Evolutionary conservation across 495 filamentous ascomycete species (phyloP).

Genomic region (Neurospora sp.): DNA sequence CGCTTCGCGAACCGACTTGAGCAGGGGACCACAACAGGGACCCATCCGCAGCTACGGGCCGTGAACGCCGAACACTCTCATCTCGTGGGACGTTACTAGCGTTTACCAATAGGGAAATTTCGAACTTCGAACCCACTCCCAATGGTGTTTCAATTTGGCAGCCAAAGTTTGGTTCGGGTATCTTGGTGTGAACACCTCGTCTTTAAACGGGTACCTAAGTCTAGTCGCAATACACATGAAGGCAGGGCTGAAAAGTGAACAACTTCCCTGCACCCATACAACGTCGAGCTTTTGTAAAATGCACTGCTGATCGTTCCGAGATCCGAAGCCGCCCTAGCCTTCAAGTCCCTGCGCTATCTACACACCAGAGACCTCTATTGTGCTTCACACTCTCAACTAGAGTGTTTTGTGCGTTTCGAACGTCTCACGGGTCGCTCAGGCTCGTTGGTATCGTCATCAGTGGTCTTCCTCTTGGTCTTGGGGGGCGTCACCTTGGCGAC

Average conservation of each 20-base stretch:
- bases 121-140: background rate
- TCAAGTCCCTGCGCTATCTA: background rate
- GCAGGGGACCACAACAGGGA: background rate
- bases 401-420: slow-evolving; percentile 23
- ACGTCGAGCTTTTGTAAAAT: background rate
- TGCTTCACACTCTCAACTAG: background rate
- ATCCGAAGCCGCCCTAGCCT: background rate
- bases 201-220: background rate
- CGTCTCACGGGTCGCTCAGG: slow-evolving; percentile 10
- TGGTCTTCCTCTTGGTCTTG: slow-evolving; percentile 25
- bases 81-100: slow-evolving; percentile 13
- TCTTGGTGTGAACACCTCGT: slow-evolving; percentile 7
- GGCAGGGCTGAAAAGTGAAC: slow-evolving; percentile 17
- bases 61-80: slow-evolving; percentile 10
- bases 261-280: background rate
- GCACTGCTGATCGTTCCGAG: slow-evolving; percentile 11
- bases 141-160: background rate
- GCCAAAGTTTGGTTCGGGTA: slow-evolving; percentile 5
- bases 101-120: slow-evolving; percentile 24
- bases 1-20: background rate
- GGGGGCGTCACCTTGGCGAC: slow-evolving; percentile 1
- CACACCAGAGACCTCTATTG: background rate
- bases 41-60: slow-evolving; percentile 15
- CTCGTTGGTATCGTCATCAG: slow-evolving; percentile 9
- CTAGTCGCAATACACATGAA: background rate